Evolutionary conservation across 2,329 filamentous ascomycete species (phyloP), one percentile per base, ranked within the genome.

Genomic region (Pseudopyrenochaeta lycopersici): DNA sequence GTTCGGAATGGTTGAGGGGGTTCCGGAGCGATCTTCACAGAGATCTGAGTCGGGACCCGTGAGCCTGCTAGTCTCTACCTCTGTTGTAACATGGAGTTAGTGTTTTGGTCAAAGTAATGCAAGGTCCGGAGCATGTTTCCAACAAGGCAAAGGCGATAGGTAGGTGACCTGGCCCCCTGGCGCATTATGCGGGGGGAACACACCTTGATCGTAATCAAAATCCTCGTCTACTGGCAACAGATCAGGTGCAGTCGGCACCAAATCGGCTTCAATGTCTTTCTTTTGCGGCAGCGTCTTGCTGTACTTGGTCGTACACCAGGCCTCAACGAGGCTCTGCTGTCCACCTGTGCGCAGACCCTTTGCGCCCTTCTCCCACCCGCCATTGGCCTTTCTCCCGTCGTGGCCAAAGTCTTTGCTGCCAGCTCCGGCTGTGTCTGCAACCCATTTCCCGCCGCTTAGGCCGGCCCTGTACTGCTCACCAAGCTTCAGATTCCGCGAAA

Each of bases 401-500:
- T 78, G 75, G 32, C 77, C 77, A 69, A 81, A 84, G 66, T 86
- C 78, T 54, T 82, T 77, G 38, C 86, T 85, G 1, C 88, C 88
- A 17, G 84, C 83, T 14, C 89, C 89, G 46, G 88, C 86, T 1
- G 82, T 84, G 70, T 92, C 88, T 52, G 81, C 84, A 30, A 90
- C 78, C 49, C 88, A 81, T 52, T 79, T 80, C 3, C 86, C 66
- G 64, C 87, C 85, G 4, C 81, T 78, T n/a, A 78, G 72, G 7
- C 84, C 84, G 17, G 80, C 81, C 18, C 79, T 77, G 72, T 91
- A 91, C 73, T 96, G 92, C 66, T 82, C 81, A 41, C 83, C 81
- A 33, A 96, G 81, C 76, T 94, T 95, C 48, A 81, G 75, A 39
- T 82, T 84, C 36, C 91, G 85, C 12, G 86, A 89, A 45, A 87